Evolutionary conservation across 208 protist species (phyloP).

Genomic region (Acanthamoeba lenticulata): DNA sequence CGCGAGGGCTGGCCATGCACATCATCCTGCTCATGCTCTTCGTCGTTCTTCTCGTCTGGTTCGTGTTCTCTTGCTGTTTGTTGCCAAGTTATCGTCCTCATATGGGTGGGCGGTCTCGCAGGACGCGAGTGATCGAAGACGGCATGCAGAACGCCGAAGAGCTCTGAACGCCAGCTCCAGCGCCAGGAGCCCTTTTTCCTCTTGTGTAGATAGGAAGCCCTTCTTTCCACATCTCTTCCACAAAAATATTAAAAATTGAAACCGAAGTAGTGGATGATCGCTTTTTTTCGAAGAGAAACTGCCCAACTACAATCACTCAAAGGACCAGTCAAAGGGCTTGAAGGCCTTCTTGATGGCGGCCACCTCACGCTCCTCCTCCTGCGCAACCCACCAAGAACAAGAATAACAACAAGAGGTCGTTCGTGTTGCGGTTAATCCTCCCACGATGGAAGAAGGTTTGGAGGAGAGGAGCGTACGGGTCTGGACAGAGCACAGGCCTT

Average conservation of each 20-base stretch:
- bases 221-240: no score
- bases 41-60: neutral
- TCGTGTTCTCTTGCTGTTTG: neutral
- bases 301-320: conserved; percentile 34
- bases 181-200: no score
- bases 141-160: no score
- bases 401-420: neutral
- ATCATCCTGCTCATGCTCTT: neutral
- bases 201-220: no score
- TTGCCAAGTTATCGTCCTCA: no score
- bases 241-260: no score
- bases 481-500: conserved; percentile 33
- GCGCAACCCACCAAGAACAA: neutral
- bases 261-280: no score
- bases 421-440: neutral
- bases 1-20: neutral
- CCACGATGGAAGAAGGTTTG: neutral
- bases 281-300: no score
- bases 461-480: neutral
- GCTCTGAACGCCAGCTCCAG: no score
- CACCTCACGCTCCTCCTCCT: neutral
- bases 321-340: conserved; percentile 54
- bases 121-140: no score
- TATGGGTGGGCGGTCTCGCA: no score
- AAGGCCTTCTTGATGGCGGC: conserved; percentile 42